Evolutionary conservation across 129 eudicot species (phyloP).

Genomic region (Sambucus nigra): DNA sequence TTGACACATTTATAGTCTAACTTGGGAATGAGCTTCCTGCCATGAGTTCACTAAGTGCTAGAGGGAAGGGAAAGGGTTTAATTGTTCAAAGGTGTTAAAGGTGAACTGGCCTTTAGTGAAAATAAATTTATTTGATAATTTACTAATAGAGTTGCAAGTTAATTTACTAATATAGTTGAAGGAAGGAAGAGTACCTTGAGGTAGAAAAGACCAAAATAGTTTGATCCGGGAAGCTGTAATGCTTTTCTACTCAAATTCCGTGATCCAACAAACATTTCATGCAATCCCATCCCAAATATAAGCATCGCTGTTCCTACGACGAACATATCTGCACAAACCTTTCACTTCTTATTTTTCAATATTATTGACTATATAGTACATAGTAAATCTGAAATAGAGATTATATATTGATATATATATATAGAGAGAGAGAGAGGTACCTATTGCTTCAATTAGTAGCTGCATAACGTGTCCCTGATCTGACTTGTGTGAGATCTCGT

Average conservation of each 20-base stretch:
- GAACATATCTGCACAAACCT: conserved; percentile 52
- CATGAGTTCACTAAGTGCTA: no score
- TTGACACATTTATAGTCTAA: no score
- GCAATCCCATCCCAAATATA: conserved; percentile 57
- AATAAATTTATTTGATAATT: no score
- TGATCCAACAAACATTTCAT: conserved; percentile 63
- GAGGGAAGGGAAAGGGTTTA: no score
- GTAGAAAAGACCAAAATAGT: conserved; percentile 37
- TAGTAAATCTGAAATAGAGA: no score
- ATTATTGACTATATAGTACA: neutral
- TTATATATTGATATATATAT: neutral
- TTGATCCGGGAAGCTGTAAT: conserved; percentile 28
- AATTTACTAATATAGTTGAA: no score
- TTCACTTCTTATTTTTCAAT: no score
- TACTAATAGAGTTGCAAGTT: no score
- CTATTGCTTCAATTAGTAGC: conserved; percentile 57
- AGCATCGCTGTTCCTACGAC: conserved; percentile 79
- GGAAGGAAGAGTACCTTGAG: conserved; percentile 27
- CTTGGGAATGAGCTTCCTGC: no score
- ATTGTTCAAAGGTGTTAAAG: no score
- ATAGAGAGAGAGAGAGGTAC: conserved; percentile 6
- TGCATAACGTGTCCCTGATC: conserved; percentile 45
- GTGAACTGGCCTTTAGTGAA: no score
- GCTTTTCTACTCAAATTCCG: conserved; percentile 19
- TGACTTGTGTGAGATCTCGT: conserved; percentile 29